phyloP scores from a whole-genome alignment of 176 grass and related monocot species.

The Coix lacrymajobi region DNA sequence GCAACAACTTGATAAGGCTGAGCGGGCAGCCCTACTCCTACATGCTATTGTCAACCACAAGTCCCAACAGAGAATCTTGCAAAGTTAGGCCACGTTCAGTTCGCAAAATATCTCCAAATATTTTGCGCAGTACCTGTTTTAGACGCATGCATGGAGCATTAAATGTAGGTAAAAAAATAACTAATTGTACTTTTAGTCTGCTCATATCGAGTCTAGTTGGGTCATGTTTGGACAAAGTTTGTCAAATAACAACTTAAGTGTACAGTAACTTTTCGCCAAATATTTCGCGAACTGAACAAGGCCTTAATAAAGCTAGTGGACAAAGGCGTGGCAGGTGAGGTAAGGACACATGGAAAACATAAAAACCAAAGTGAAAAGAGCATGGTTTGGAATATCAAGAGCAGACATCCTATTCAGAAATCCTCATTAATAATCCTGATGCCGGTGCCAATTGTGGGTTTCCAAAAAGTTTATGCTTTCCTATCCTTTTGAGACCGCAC shows the following conservation, averaged over 20 bases:
- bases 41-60: conserved; percentile 33
- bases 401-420: conserved; percentile 33
- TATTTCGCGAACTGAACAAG: too few species aligned
- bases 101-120: too few species aligned
- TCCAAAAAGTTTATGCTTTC: conserved; percentile 23
- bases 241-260: too few species aligned
- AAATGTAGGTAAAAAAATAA: too few species aligned
- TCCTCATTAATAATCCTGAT: conserved; percentile 23
- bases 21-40: conserved; percentile 13
- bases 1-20: conserved; percentile 1
- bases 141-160: too few species aligned
- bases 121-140: too few species aligned
- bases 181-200: too few species aligned
- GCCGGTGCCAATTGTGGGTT: conserved; percentile 27
- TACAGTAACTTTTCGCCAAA: too few species aligned
- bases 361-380: conserved; percentile 26
- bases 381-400: conserved; percentile 3
- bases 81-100: too few species aligned
- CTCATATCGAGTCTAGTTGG: too few species aligned
- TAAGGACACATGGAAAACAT: conserved; percentile 28
- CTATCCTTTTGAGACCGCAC: conserved; percentile 25
- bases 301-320: conserved; percentile 40
- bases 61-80: conserved; percentile 51
- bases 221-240: too few species aligned
- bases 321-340: conserved; percentile 27